These are phyloP conservation scores for Tolypocladium nubicola DNA, from an alignment of 2,329 filamentous ascomycete species.

Conservation along the genomic window DNA sequence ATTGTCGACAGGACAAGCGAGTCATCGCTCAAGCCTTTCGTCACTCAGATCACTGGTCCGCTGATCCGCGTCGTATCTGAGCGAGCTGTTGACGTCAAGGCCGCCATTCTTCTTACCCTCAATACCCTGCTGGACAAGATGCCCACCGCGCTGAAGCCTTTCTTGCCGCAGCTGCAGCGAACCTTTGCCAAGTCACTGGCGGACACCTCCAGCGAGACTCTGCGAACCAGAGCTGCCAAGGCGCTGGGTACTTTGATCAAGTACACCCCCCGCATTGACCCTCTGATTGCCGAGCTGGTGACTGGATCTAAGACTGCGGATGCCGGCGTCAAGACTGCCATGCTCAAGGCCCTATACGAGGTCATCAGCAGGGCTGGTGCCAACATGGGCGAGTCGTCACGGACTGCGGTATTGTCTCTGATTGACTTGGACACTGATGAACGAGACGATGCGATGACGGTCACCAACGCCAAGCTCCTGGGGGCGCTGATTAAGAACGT, in stretches of 20 bases:
- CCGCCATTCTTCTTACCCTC: slow-evolving; percentile 84
- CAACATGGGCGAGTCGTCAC: slow-evolving; percentile 89
- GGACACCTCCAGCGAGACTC: slow-evolving; percentile 79
- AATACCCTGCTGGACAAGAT: slow-evolving; percentile 97
- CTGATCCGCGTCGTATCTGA: slow-evolving; percentile 97
- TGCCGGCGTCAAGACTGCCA: slow-evolving; percentile 79
- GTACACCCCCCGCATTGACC: slow-evolving; percentile 88
- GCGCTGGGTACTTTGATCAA: slow-evolving; percentile 93
- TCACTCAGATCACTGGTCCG: slow-evolving; percentile 94
- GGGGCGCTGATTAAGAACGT: slow-evolving; percentile 85
- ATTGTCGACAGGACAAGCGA: slow-evolving; percentile 88
- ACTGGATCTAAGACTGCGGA: slow-evolving; percentile 88
- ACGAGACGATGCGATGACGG: slow-evolving; percentile 65
- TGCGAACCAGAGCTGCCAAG: slow-evolving; percentile 83
- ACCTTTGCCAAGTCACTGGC: slow-evolving; percentile 95
- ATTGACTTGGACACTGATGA: slow-evolving; percentile 80
- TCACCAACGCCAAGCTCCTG: slow-evolving; percentile 83
- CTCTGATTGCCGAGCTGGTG: slow-evolving; percentile 82
- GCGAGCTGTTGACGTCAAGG: slow-evolving; percentile 90
- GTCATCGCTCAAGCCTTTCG: slow-evolving; percentile 82
- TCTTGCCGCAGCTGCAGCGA: slow-evolving; percentile 89
- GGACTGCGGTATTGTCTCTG: slow-evolving; percentile 72
- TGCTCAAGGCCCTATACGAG: slow-evolving; percentile 94
- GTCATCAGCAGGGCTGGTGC: slow-evolving; percentile 89
- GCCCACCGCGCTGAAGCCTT: slow-evolving; percentile 87